phyloP scores from a whole-genome alignment of 345 rosid genomes.

The Lagerstroemia speciosa region DNA sequence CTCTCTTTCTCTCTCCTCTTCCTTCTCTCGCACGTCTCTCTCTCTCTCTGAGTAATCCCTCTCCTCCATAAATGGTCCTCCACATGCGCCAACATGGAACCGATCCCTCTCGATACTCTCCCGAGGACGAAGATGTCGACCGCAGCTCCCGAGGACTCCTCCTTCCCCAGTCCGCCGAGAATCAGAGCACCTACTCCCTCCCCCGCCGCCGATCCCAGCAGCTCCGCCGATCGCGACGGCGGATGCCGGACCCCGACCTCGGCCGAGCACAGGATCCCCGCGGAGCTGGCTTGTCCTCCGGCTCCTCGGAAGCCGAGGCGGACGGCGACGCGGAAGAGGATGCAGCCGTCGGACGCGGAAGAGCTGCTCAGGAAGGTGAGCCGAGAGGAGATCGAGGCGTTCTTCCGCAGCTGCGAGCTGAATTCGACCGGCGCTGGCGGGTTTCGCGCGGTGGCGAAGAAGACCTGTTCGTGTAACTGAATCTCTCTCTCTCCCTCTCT shows the following conservation, averaged over 20 bases:
- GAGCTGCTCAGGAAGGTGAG: not conserved
- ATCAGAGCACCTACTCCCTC: not conserved
- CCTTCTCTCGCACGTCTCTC: not conserved
- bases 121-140: not conserved
- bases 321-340: constrained; percentile 2
- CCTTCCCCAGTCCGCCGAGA: not conserved
- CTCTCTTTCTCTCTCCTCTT: not conserved
- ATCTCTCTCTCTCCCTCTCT: not conserved
- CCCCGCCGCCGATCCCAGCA: not conserved
- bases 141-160: not conserved
- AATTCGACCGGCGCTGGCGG: not conserved
- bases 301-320: constrained; percentile 10
- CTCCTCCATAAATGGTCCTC: not conserved
- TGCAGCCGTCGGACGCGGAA: not conserved
- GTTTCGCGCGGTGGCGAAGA: constrained; percentile 5
- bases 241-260: constrained; percentile 16
- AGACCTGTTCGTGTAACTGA: constrained; percentile 6
- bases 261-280: constrained; percentile 8
- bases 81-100: too few species aligned
- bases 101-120: not conserved
- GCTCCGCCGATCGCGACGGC: not conserved
- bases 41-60: not conserved
- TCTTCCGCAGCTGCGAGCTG: constrained; percentile 8
- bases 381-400: constrained; percentile 11
- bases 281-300: constrained; percentile 12